Base-by-base conservation (phyloP, 306 rosid species). In the Lathyrus aphaca region DNA sequence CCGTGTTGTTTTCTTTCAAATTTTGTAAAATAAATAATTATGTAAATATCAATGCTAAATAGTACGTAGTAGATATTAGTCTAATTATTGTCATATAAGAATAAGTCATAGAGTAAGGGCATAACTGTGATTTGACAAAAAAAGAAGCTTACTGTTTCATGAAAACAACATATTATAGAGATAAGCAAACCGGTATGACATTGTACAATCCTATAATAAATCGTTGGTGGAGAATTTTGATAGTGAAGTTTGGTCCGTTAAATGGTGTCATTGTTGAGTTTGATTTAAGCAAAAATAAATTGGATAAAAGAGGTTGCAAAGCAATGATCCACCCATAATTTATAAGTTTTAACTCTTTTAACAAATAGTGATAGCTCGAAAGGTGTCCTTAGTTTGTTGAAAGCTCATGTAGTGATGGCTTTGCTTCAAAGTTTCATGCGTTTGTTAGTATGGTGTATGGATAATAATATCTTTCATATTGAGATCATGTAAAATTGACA, bases 351-450 rank as follows among this genome's bases (percentile, higher is more conserved):
- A 61, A 51, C 51, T 51, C 59, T 60, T 64, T 60, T 60, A 60
- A 42, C 29, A 58, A 58, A 67, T 23, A 57, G 35, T 70, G 38
- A 18, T 45, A 80, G 42, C 65, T 65, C 61, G 48, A 58, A 80
- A 70, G 71, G 66, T 70, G 29, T 44, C 71, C 43, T 23, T 57
- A 29, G 38, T 77, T 80, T 75, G 84, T 80, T 80, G 78, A 37
- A 56, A 40, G 77, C 17, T 56, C 81, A 71, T 71, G 68, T 23
- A 40, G 38, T 63, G 81, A 71, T 80, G 68, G 18, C 81, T 71
- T 76, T 68, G 76, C 87, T 83, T 83, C 71, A 64, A 83, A 83
- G 87, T 79, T 75, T 76, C 69, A 76, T 63, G 69, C 9, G 72
- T 66, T 64, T 56, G 40, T 35, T 35, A 35, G 39, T 8, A 35